These are phyloP conservation scores for Anthoceros angustus DNA, from an alignment of 225 moss, liverwort and hornwort genomes.

Conservation along the genomic window DNA sequence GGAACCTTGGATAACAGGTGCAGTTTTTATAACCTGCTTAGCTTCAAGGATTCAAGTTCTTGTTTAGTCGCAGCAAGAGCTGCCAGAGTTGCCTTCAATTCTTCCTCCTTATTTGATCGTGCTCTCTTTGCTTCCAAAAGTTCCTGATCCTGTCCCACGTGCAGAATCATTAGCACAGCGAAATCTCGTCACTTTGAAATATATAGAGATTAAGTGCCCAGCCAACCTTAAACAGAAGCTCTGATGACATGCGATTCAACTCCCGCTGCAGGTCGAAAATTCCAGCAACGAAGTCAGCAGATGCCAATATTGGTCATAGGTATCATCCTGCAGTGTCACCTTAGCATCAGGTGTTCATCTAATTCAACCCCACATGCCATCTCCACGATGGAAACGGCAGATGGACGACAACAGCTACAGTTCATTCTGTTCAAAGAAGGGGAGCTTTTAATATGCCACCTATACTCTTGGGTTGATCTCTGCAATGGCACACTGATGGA, in stretches of 20 bases:
- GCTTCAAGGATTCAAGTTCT: conserved; percentile 55
- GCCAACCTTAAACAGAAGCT: conserved; percentile 80
- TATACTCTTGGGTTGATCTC: neutral
- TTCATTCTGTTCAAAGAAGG: neutral
- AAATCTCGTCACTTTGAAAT: too few relatives aligned
- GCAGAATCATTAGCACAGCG: neutral
- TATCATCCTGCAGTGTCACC: conserved; percentile 2
- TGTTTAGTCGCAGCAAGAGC: conserved; percentile 37
- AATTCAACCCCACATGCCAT: neutral
- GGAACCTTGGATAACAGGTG: neutral
- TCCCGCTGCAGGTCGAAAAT: conserved; percentile 40
- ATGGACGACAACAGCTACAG: neutral
- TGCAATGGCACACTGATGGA: neutral
- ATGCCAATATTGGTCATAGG: neutral
- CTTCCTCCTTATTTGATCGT: conserved; percentile 57
- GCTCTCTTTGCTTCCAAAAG: conserved; percentile 56
- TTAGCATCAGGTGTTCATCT: conserved; percentile 5
- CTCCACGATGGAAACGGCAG: neutral
- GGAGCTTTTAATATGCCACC: neutral
- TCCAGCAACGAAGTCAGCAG: conserved; percentile 6
- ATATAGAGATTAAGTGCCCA: neutral
- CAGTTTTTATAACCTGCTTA: conserved; percentile 18
- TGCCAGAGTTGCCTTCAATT: conserved; percentile 46
- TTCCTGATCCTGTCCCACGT: conserved; percentile 59
- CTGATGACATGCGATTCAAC: conserved; percentile 64